A percentile compares a stretch with the other conserved stretches of the same genome.
Evolutionary conservation across 2,329 filamentous ascomycete species (phyloP).

Genomic region (Fusarium palustre): DNA sequence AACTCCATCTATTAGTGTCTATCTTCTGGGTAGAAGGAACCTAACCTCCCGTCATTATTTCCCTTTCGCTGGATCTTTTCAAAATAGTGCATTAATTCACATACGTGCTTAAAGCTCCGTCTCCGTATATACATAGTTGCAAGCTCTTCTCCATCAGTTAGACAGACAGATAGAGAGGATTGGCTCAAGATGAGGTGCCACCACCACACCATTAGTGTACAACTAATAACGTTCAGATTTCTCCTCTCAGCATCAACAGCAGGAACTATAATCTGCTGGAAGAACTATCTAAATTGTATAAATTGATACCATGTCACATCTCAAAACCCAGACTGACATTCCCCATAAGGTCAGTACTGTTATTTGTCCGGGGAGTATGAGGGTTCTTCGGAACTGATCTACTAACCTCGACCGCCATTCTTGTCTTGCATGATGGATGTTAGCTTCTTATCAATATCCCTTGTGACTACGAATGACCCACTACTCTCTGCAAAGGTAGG

Average conservation of each 20-base stretch:
- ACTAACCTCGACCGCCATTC: constrained; percentile 7
- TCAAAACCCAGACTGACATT: neutral
- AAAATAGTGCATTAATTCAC: neutral
- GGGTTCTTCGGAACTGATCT: neutral
- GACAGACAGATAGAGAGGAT: neutral
- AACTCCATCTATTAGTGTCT: neutral
- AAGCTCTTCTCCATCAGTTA: neutral
- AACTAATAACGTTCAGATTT: constrained; percentile 26
- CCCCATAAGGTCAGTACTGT: neutral
- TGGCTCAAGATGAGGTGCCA: constrained; percentile 23
- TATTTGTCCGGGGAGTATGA: neutral
- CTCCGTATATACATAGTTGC: neutral
- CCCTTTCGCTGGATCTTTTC: neutral
- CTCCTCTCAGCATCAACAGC: constrained; percentile 3
- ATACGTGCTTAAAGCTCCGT: neutral
- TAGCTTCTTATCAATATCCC: constrained; percentile 14
- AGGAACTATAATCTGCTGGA: neutral
- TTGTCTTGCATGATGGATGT: neutral
- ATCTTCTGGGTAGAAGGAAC: neutral
- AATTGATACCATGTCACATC: neutral
- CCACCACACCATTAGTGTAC: constrained; percentile 20
- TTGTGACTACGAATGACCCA: constrained; percentile 26
- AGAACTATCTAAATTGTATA: neutral
- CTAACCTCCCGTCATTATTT: neutral
- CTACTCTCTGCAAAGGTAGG: neutral